Evolutionary conservation across 495 filamentous ascomycete genomes (phyloP).

Genomic region (Cenococcum geophilum): DNA sequence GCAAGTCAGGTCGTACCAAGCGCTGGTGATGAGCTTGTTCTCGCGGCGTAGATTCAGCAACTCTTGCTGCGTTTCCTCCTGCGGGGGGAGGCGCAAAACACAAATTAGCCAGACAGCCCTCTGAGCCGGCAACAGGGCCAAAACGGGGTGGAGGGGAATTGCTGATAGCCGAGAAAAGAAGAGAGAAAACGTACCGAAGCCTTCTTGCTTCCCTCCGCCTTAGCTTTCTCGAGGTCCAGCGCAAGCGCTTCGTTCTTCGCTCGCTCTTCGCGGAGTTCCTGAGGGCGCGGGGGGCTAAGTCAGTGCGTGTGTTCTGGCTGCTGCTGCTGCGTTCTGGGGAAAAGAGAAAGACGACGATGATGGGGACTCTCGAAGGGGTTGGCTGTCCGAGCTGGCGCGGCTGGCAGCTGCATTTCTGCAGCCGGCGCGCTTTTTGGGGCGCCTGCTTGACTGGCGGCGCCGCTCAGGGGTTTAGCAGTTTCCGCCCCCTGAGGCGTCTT

Average conservation of each 20-base stretch:
- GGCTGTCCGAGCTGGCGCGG: no score
- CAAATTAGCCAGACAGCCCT: neutral
- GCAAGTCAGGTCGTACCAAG: slow-evolving; percentile 85
- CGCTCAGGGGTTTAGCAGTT: no score
- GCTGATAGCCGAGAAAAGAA: neutral
- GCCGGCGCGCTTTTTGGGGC: no score
- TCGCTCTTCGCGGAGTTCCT: slow-evolving; percentile 37
- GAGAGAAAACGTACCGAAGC: slow-evolving; percentile 19
- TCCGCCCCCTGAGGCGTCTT: no score
- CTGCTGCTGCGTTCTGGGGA: no score
- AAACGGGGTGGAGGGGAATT: neutral
- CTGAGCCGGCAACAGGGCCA: no score
- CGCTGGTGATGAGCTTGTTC: slow-evolving; percentile 74
- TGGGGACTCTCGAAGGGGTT: no score
- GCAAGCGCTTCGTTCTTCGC: slow-evolving; percentile 49
- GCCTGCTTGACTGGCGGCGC: no score
- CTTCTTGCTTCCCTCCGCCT: slow-evolving; percentile 19
- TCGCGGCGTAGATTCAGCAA: slow-evolving; percentile 49
- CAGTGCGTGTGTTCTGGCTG: neutral
- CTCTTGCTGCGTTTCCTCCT: slow-evolving; percentile 27
- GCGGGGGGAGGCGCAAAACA: neutral
- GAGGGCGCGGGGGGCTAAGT: slow-evolving; percentile 40
- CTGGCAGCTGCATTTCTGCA: no score
- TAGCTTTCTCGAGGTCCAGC: slow-evolving; percentile 25
- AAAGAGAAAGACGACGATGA: no score